Evolutionary conservation across 1,284 basidiomycete species (phyloP).

Genomic region (Rhodotorula sp.): DNA sequence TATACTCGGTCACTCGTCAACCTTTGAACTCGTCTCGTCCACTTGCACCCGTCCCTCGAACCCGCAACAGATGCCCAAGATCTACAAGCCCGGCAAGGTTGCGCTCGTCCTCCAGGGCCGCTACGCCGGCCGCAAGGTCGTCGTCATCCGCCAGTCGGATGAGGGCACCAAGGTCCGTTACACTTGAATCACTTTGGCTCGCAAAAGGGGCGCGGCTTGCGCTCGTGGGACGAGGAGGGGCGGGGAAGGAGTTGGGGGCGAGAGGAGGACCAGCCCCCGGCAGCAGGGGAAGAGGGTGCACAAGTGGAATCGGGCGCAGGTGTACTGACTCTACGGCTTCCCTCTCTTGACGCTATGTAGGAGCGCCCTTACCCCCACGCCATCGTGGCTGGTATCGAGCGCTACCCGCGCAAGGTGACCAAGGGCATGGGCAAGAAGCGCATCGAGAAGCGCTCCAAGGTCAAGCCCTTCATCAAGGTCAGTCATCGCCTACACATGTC

Average conservation of each 20-base stretch:
- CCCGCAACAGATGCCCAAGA: conserved; percentile 41
- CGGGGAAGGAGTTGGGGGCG: background rate
- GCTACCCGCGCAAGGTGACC: conserved; percentile 93
- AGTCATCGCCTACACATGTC: conserved; percentile 40
- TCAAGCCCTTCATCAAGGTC: conserved; percentile 97
- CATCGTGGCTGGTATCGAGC: conserved; percentile 91
- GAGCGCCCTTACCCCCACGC: conserved; percentile 74
- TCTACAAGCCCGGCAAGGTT: conserved; percentile 98
- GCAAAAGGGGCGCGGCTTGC: background rate
- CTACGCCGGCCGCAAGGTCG: conserved; percentile 91
- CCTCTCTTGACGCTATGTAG: conserved; percentile 6
- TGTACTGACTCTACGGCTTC: background rate
- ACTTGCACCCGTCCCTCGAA: background rate
- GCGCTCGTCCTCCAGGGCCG: conserved; percentile 94
- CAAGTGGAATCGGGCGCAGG: background rate
- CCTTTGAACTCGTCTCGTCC: too few species aligned
- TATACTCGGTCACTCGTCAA: background rate
- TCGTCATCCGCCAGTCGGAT: conserved; percentile 82
- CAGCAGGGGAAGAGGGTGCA: background rate
- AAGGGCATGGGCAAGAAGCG: conserved; percentile 95
- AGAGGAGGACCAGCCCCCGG: background rate
- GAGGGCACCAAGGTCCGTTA: conserved; percentile 73
- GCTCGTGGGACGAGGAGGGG: background rate
- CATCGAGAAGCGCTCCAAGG: conserved; percentile 78
- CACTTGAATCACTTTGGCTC: too few species aligned